Conservation (phyloP, 2,329 filamentous ascomycete species). For the Huntiella abstrusa region DNA sequence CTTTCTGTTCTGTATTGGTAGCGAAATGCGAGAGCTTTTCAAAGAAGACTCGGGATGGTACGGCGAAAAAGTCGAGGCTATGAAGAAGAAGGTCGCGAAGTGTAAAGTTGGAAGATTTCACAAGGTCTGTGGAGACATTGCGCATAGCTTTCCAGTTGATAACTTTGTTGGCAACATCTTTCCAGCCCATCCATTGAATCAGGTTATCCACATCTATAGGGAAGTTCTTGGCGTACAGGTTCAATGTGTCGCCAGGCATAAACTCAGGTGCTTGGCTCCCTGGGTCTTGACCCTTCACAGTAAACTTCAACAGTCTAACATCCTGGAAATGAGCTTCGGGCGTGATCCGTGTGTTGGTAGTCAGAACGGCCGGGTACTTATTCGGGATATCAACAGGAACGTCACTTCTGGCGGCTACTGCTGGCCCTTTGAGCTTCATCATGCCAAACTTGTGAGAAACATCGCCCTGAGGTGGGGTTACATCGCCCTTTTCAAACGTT, state of each 20-base stretch:
- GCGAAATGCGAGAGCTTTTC: constrained; percentile 60
- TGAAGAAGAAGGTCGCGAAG: constrained; percentile 60
- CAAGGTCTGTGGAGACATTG: constrained; percentile 3
- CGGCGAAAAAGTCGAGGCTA: constrained; percentile 74
- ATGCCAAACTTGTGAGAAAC: constrained; percentile 8
- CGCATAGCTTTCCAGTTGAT: constrained; percentile 24
- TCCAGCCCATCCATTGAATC: constrained; percentile 65
- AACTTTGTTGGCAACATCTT: constrained; percentile 46
- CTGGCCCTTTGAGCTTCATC: background rate
- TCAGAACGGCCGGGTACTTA: constrained; percentile 28
- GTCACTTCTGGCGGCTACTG: constrained; percentile 2
- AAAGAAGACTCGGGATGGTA: constrained; percentile 78
- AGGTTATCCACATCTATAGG: constrained; percentile 60
- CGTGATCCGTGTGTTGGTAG: constrained; percentile 55
- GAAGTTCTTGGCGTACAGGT: constrained; percentile 77
- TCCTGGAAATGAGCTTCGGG: constrained; percentile 76
- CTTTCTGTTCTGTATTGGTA: constrained; percentile 50
- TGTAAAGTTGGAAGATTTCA: constrained; percentile 24
- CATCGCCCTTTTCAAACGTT: background rate
- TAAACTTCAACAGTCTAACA: constrained; percentile 60
- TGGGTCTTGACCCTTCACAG: constrained; percentile 17
- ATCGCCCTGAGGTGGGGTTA: constrained; percentile 18
- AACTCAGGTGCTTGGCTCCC: constrained; percentile 17
- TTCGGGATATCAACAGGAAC: constrained; percentile 5
- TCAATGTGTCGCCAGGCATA: constrained; percentile 61